phyloP scores from a whole-genome alignment of 2,329 filamentous ascomycete genomes.

The Colletotrichum filicis region DNA sequence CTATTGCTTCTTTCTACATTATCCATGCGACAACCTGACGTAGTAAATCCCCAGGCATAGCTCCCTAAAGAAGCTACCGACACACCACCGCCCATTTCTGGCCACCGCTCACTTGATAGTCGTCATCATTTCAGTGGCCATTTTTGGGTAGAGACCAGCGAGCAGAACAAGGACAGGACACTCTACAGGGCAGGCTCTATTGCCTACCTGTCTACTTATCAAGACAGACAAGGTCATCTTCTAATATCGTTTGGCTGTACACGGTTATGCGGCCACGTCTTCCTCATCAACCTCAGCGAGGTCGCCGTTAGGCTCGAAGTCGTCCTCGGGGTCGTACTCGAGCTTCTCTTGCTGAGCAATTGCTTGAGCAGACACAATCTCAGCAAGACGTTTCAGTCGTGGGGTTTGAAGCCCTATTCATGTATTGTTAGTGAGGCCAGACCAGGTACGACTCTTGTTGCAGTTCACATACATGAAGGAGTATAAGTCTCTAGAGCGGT shows the following conservation, averaged over 20 bases:
- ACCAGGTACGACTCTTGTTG: not conserved
- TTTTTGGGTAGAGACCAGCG: not conserved
- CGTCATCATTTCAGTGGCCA: conserved; percentile 21
- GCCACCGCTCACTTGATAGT: conserved; percentile 5
- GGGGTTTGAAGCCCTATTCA: conserved; percentile 90
- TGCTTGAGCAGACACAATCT: conserved; percentile 96
- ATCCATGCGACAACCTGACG: conserved; percentile 25
- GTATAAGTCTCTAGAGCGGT: conserved; percentile 98
- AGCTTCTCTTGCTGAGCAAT: conserved; percentile 94
- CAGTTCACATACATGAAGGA: conserved; percentile 82
- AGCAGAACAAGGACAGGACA: not conserved
- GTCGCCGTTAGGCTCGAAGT: conserved; percentile 61
- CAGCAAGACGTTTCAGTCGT: conserved; percentile 92
- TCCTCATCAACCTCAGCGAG: conserved; percentile 64
- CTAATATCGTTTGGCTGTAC: not conserved
- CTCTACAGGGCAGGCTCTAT: not conserved
- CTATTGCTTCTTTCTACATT: conserved; percentile 32
- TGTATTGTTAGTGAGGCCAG: conserved; percentile 43
- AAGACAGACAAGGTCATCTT: not conserved
- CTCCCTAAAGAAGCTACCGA: conserved; percentile 2
- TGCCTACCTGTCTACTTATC: not conserved
- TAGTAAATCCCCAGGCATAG: conserved; percentile 12
- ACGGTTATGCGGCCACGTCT: conserved; percentile 36
- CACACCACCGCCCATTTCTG: not conserved
- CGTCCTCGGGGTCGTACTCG: conserved; percentile 62